These are phyloP conservation scores for Aspergillus glaucus DNA, from an alignment of 2,329 filamentous ascomycete genomes.

Conservation along the genomic window DNA sequence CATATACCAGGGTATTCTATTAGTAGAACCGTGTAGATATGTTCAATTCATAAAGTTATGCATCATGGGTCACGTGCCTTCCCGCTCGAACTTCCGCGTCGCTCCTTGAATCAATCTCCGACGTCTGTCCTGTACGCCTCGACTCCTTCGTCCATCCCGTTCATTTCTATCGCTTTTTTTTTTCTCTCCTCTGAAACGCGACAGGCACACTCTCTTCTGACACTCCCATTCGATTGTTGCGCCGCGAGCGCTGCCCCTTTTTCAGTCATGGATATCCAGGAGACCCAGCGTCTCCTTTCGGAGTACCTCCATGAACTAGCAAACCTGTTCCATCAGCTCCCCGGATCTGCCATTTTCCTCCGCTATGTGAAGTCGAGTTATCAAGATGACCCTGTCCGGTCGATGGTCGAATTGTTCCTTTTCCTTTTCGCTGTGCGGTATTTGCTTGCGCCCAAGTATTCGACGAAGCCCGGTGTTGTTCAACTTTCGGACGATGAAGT, in stretches of 20 bases:
- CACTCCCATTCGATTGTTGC: slow-evolving; percentile 3
- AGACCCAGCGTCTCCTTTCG: slow-evolving; percentile 48
- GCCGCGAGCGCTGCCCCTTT: slow-evolving; percentile 4
- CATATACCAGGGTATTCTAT: not conserved
- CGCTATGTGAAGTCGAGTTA: slow-evolving; percentile 97
- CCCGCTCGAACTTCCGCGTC: not conserved
- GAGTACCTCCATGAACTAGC: slow-evolving; percentile 51
- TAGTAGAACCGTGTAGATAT: not conserved
- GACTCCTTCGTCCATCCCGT: not conserved
- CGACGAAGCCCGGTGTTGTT: slow-evolving; percentile 85
- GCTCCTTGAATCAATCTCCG: not conserved
- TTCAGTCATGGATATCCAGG: slow-evolving; percentile 50
- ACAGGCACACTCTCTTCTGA: not conserved
- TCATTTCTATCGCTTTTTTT: slow-evolving; percentile 1
- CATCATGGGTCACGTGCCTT: not conserved
- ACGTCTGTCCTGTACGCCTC: not conserved
- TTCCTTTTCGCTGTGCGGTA: slow-evolving; percentile 96
- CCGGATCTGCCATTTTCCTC: slow-evolving; percentile 86
- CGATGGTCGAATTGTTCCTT: slow-evolving; percentile 84
- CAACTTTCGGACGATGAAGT: slow-evolving; percentile 92
- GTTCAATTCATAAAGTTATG: not conserved
- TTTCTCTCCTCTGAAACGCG: not conserved
- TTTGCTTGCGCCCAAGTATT: slow-evolving; percentile 84
- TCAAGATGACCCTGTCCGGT: slow-evolving; percentile 92
- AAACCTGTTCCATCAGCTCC: slow-evolving; percentile 77